Evolutionary conservation across 495 filamentous ascomycete genomes (phyloP).

Genomic region (Talaromyces thailandensis): DNA sequence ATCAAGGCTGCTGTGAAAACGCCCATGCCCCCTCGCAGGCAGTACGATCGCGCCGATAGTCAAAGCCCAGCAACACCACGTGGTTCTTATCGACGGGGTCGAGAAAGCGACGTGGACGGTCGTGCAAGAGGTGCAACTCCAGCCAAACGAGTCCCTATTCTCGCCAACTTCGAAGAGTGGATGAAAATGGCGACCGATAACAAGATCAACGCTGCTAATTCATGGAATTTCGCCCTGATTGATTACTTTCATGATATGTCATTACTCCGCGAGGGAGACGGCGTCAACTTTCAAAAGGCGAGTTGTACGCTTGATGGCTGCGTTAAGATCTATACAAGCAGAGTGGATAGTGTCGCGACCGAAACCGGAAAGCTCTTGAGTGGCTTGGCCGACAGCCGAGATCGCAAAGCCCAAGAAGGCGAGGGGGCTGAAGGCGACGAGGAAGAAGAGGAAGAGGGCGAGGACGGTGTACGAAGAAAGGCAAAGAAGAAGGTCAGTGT

Average conservation of each 20-base stretch:
- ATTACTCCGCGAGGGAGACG: conserved; percentile 87
- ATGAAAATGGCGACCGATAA: conserved; percentile 99
- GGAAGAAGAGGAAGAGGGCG: conserved; percentile 73
- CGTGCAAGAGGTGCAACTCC: conserved; percentile 72
- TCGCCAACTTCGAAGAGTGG: conserved; percentile 99
- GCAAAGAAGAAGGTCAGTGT: conserved; percentile 56
- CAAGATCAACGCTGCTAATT: conserved; percentile 98
- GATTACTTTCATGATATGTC: conserved; percentile 99
- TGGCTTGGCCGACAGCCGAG: conserved; percentile 84
- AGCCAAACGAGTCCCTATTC: conserved; percentile 89
- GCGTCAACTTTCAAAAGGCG: conserved; percentile 97
- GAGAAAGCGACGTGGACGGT: conserved; percentile 55
- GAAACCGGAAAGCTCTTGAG: conserved; percentile 95
- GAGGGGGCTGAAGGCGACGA: conserved; percentile 55
- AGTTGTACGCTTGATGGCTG: conserved; percentile 97
- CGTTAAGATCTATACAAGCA: conserved; percentile 98
- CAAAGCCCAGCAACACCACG: conserved; percentile 59
- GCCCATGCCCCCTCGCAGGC: conserved; percentile 59
- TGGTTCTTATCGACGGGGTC: conserved; percentile 38
- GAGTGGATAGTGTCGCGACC: conserved; percentile 95
- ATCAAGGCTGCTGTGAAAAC: conserved; percentile 81
- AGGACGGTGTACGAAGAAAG: conserved; percentile 70
- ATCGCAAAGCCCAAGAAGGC: conserved; percentile 64
- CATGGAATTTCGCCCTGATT: conserved; percentile 98
- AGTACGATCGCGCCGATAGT: conserved; percentile 54